phyloP scores from a whole-genome alignment of 164 flowering plant genomes.

The Protea cynaroides region DNA sequence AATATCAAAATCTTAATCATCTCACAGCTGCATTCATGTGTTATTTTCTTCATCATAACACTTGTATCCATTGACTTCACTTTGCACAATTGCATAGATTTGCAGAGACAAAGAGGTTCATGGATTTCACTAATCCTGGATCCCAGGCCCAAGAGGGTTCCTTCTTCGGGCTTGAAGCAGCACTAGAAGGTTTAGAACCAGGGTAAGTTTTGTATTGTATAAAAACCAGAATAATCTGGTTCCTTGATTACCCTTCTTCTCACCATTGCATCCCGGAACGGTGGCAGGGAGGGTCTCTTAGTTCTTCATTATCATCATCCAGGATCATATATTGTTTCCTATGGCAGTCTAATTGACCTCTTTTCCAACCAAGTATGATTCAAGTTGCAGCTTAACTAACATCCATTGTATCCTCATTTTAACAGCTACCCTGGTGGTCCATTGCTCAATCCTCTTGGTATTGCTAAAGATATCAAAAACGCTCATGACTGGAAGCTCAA shows the following conservation, averaged over 20 bases:
- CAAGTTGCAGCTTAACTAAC: not conserved
- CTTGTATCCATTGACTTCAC: not conserved
- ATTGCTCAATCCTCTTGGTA: conserved; percentile 77
- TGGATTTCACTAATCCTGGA: conserved; percentile 81
- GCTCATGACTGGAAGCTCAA: conserved; percentile 80
- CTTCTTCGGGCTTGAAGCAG: conserved; percentile 82
- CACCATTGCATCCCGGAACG: too few species aligned
- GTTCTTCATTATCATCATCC: too few species aligned
- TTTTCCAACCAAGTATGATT: not conserved
- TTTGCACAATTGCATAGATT: conserved; percentile 36
- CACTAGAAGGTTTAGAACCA: conserved; percentile 83
- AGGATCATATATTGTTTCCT: too few species aligned
- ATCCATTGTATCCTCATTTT: not conserved
- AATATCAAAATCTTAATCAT: not conserved
- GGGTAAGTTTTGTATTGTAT: conserved; percentile 41
- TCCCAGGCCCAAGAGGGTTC: conserved; percentile 78
- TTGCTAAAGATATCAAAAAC: conserved; percentile 65
- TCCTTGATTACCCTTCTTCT: not conserved
- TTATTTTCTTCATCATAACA: not conserved
- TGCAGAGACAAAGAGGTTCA: conserved; percentile 88
- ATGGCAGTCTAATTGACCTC: not conserved
- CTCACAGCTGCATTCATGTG: not conserved
- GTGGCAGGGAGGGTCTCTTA: too few species aligned
- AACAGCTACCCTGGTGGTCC: conserved; percentile 93
- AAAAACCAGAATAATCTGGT: not conserved